Evolutionary conservation across 2,329 filamentous ascomycete genomes (phyloP), one percentile per base, ranked within the genome.

Genomic region (Phyllosticta citrichinensis): DNA sequence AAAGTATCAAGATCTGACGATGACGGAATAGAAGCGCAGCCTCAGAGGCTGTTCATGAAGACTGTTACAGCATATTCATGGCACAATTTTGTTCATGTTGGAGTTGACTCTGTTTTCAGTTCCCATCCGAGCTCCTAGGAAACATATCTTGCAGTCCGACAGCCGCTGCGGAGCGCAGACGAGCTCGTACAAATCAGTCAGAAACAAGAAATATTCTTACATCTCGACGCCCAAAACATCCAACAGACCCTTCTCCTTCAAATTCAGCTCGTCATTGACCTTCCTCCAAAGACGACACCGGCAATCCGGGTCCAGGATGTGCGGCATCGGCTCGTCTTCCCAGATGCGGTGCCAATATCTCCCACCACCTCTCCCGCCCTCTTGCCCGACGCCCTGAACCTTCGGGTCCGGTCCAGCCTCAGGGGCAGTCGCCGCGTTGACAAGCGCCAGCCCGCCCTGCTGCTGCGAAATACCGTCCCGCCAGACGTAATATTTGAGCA

Each of bases 321-420:
- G 65, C n/a, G 68, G 68, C 67, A 68, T 69, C 2, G 65, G 60
- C 57, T 63, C 61, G 50, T 60, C 61, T 24, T 67, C 64, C 66
- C 64, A 68, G 2, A 69, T 66, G 24, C 68, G 58, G 56, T 68
- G 69, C 27, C 65, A 65, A 55, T 67, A 70, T 40, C 64, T 63
- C 1, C 64, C 68, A 2, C 68, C 67, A 35, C 63, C 65, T 54
- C 58, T 58, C 5, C 64, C 63, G 20, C 56, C 62, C 10, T 55
- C 19, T 35, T 30, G 25, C 24, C 62, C 64, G 11, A 65, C 61
- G 20, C 64, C 64, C 54, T 65, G 63, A 5, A 58, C 52, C n/a
- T 55, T 51, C n/a, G 62, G 61, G 54, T 66, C 63, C 14, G 64
- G 55, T 17, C 65, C 67, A n/a, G 61, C 63, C 20, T 65, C 65